Evolutionary conservation across 192 early-diverging fungal genomes (phyloP).

Genomic region (Thamnidium elegans): DNA sequence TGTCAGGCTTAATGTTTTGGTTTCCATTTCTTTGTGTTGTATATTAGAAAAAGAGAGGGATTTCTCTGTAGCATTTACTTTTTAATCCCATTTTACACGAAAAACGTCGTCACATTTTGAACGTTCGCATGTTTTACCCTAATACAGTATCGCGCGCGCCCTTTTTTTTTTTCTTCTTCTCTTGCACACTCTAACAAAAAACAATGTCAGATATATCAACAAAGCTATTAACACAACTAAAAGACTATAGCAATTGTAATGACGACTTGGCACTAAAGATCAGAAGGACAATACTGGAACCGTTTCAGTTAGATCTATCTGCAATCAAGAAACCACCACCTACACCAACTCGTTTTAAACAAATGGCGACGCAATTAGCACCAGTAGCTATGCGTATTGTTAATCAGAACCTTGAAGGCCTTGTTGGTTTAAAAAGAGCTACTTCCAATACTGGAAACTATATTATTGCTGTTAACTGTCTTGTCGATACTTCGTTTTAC

Average conservation of each 20-base stretch:
- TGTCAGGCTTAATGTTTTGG: background rate
- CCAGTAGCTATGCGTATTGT: constrained; percentile 27
- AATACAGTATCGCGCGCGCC: no score
- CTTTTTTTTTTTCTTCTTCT: constrained; percentile 10
- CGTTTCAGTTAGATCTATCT: constrained; percentile 9
- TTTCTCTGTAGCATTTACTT: no score
- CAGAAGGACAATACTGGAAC: constrained; percentile 6
- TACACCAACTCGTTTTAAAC: background rate
- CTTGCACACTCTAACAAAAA: background rate
- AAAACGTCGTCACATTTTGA: no score
- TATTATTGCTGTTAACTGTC: constrained; percentile 17
- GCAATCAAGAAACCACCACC: constrained; percentile 8
- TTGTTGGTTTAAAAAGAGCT: constrained; percentile 6
- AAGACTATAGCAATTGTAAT: constrained; percentile 12
- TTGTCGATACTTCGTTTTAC: constrained; percentile 35
- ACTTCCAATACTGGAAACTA: background rate
- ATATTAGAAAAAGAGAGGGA: background rate
- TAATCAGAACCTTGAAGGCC: constrained; percentile 28
- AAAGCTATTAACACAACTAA: background rate
- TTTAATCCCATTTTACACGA: no score
- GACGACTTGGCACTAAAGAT: constrained; percentile 5
- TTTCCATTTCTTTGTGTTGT: background rate
- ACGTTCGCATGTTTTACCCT: no score
- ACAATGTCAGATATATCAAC: constrained; percentile 3
- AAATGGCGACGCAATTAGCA: constrained; percentile 1